Percentiles rank a stretch among this genome's conserved stretches.
phyloP scores from a whole-genome alignment of 2,329 filamentous ascomycete genomes.

The Aspergillus pseudonomiae region DNA sequence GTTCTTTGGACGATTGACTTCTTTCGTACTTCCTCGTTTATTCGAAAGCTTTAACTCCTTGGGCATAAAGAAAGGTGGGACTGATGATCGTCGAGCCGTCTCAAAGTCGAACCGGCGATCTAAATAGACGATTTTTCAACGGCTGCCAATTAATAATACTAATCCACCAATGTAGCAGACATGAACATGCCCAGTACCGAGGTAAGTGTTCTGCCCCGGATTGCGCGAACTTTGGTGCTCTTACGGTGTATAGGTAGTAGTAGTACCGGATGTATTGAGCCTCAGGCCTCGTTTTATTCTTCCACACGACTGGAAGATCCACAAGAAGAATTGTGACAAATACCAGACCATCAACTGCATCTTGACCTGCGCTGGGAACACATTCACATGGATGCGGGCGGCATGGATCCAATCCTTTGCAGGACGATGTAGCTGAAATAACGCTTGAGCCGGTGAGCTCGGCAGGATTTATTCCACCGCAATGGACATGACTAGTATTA shows the following conservation, averaged over 20 bases:
- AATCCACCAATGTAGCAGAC: neutral
- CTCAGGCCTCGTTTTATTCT: neutral
- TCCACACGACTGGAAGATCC: neutral
- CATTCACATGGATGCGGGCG: neutral
- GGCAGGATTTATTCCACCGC: neutral
- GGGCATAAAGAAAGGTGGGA: neutral
- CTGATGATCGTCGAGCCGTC: neutral
- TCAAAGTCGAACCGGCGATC: neutral
- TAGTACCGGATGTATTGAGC: neutral
- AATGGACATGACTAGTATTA: neutral
- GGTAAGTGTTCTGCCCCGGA: neutral
- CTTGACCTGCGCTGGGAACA: neutral
- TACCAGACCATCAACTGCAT: neutral
- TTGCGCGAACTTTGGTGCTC: neutral
- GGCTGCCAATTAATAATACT: neutral
- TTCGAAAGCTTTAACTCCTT: neutral
- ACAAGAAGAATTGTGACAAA: neutral
- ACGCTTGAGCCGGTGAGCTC: neutral
- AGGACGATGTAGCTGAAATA: neutral
- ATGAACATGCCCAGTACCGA: neutral
- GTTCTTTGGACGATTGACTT: neutral
- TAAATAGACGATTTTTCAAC: neutral
- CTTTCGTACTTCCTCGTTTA: neutral
- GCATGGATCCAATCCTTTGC: neutral
- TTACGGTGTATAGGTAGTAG: neutral